These are phyloP conservation scores for Ceratobasidium sp. DNA, from an alignment of 1,284 basidiomycete species.

Conservation along the genomic window DNA sequence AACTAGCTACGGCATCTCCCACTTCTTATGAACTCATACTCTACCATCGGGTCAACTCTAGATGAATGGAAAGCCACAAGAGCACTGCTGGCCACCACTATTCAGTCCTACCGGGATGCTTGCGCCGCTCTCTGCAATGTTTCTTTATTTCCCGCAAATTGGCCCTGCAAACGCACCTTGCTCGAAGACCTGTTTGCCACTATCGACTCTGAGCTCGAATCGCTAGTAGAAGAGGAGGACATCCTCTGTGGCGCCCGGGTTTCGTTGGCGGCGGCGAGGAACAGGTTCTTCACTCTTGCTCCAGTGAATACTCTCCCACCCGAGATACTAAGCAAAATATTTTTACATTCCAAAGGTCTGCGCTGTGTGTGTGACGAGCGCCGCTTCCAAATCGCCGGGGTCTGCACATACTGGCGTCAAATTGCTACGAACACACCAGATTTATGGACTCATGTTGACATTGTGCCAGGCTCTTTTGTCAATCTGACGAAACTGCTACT, in stretches of 20 bases:
- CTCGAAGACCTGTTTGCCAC: neutral
- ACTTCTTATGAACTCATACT: neutral
- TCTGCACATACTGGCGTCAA: slow-evolving; percentile 1
- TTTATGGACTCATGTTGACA: neutral
- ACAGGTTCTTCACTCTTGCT: neutral
- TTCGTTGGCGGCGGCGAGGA: neutral
- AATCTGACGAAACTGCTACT: neutral
- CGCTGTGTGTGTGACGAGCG: neutral
- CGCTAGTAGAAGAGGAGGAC: neutral
- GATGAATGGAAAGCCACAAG: neutral
- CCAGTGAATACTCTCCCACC: slow-evolving; percentile 1
- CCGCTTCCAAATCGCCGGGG: neutral
- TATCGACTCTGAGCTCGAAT: neutral
- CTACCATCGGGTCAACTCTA: neutral
- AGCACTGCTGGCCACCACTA: neutral
- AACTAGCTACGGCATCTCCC: too few relatives aligned
- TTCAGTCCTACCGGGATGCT: neutral
- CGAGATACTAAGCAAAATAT: neutral
- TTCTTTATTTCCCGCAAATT: neutral
- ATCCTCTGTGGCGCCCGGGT: neutral
- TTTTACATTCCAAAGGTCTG: neutral
- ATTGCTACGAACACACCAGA: neutral
- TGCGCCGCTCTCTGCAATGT: neutral
- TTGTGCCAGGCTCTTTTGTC: neutral
- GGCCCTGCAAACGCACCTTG: neutral